Evolutionary conservation across 495 filamentous ascomycete genomes (phyloP), one percentile per base, ranked within the genome.

Genomic region (Opeltia flavorubescens): DNA sequence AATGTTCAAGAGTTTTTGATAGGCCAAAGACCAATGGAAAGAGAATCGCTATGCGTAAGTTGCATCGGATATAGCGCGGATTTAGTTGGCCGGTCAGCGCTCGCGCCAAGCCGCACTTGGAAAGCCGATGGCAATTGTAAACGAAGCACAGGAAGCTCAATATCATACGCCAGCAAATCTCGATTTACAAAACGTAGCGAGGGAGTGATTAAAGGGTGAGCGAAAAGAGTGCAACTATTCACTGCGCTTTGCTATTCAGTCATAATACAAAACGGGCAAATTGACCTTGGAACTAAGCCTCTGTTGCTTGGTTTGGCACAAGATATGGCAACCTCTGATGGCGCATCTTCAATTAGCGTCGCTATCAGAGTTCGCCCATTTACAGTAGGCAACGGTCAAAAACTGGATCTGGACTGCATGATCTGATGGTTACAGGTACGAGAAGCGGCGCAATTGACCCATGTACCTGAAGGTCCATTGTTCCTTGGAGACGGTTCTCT

Each of bases 401-500:
- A 18, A 26, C 27, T 20, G 23, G 15, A 24, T 33, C 47, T 61
- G 46, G 59, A 58, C 39, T 13, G 49, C 47, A 18, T 17, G 15
- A 30, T 4, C 13, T 18, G 6, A 44, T 8, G 21, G 11, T 18
- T 47, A 36, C 43, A 83, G 78, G 68, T 75, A 36, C 64, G 76
- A 53, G 78, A 82, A 62, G 78, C 78, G 42, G 78, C 78, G 24
- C 78, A 82, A 54, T 57, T 82, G 43, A 74, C 83, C 31, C 81
- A 78, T 62, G 77, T 70, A 55, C 89, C 96, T 50, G 91, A 96
- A 64, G 76, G 80, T 30, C 86, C 88, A 1, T 63, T 94, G 26
- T 96, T 99, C 62, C 78, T 99, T 23, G 91, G 91, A 38, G 91
- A 96, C 59, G 91, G 91, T 17, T 95, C 88, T 7, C 68, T 99